Percentiles rank a stretch among this genome's conserved stretches.
phyloP scores from a whole-genome alignment of 768 basidiomycete genomes.

The Amanita polypyramis region DNA sequence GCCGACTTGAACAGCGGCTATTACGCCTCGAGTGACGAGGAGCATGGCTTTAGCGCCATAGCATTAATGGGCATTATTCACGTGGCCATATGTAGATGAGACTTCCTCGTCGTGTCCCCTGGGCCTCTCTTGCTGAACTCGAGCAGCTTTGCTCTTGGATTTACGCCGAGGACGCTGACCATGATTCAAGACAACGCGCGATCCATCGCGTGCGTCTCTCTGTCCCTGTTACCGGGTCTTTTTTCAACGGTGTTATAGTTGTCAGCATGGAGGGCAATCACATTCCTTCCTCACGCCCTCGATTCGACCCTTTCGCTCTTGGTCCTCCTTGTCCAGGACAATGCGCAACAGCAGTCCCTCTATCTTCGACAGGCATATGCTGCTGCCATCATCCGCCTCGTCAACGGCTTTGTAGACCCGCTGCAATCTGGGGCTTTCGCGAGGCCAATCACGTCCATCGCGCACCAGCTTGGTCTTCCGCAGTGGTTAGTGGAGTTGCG shows the following conservation, averaged over 20 bases:
- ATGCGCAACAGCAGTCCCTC: slow-evolving; percentile 25
- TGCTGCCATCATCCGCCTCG: slow-evolving; percentile 74
- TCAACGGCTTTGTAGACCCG: slow-evolving; percentile 94
- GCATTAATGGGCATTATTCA: background rate
- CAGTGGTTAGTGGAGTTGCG: slow-evolving; percentile 85
- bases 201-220: slow-evolving; percentile 48
- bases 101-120: slow-evolving; percentile 74
- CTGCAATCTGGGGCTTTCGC: slow-evolving; percentile 85
- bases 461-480: slow-evolving; percentile 77
- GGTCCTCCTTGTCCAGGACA: slow-evolving; percentile 48
- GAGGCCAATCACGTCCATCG: slow-evolving; percentile 82
- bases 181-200: slow-evolving; percentile 44
- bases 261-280: slow-evolving; percentile 70
- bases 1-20: slow-evolving; percentile 48
- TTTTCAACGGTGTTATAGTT: slow-evolving; percentile 32
- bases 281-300: slow-evolving; percentile 71
- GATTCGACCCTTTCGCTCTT: slow-evolving; percentile 63
- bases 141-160: slow-evolving; percentile 73
- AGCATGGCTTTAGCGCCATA: background rate
- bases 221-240: background rate
- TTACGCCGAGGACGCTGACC: slow-evolving; percentile 51
- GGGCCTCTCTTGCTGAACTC: slow-evolving; percentile 58
- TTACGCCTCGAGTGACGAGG: slow-evolving; percentile 34
- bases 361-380: slow-evolving; percentile 70
- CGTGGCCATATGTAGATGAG: slow-evolving; percentile 42